Percentiles rank a stretch among this genome's conserved stretches.
Evolutionary conservation across 169 alveolate genomes (phyloP).

Genomic region (Neospora caninum): DNA sequence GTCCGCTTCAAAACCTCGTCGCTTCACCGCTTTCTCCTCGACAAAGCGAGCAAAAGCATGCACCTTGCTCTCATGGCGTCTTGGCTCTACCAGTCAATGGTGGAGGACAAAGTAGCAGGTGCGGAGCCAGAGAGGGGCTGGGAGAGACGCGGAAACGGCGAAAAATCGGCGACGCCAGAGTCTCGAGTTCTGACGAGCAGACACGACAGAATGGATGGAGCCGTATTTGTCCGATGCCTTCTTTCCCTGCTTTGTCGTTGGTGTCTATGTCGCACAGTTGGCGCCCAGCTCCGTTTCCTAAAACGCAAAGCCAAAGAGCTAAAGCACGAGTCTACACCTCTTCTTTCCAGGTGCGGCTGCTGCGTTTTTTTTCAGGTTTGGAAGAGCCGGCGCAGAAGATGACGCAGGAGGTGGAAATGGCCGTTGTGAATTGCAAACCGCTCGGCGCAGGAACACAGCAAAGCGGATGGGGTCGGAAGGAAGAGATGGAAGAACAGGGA

Average conservation of each 20-base stretch:
- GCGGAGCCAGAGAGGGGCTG: neutral
- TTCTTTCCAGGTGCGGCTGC: too few relatives aligned
- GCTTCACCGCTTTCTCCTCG: slow-evolving; percentile 77
- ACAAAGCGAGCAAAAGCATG: slow-evolving; percentile 86
- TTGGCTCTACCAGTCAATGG: slow-evolving; percentile 88
- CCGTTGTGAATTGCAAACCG: slow-evolving; percentile 88
- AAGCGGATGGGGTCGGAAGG: neutral
- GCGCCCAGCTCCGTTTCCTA: too few relatives aligned
- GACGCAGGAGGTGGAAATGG: slow-evolving; percentile 91
- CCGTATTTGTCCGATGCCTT: too few relatives aligned
- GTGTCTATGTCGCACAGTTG: too few relatives aligned
- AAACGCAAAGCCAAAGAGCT: too few relatives aligned
- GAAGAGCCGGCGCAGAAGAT: slow-evolving; percentile 85
- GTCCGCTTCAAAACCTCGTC: slow-evolving; percentile 45
- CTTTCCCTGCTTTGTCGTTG: too few relatives aligned
- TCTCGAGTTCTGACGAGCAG: too few relatives aligned
- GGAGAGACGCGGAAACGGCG: neutral
- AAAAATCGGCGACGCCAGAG: too few relatives aligned
- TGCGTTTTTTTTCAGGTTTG: slow-evolving; percentile 66
- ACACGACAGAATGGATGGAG: too few relatives aligned
- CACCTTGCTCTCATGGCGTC: slow-evolving; percentile 87
- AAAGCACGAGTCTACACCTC: too few relatives aligned
- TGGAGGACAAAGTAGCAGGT: slow-evolving; percentile 80
- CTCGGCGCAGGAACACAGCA: slow-evolving; percentile 60
- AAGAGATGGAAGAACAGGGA: neutral